Conservation (phyloP, 768 basidiomycete genomes). For the Termitomyces sp. region DNA sequence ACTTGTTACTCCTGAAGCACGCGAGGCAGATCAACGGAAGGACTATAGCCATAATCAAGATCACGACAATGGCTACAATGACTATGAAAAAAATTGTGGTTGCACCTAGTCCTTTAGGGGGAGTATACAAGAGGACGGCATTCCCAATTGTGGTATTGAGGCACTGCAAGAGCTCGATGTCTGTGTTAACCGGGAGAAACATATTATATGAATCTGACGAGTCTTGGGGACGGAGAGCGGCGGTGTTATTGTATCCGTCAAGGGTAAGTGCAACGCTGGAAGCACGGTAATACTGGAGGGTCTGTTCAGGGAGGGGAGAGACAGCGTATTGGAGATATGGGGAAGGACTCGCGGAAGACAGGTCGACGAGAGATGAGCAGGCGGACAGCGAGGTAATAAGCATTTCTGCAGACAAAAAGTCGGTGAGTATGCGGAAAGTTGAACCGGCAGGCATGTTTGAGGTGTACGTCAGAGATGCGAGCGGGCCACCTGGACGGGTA, state of each 20-base stretch:
- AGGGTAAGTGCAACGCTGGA: constrained; percentile 51
- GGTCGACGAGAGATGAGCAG: not conserved
- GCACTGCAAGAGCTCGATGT: constrained; percentile 40
- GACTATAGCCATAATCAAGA: not conserved
- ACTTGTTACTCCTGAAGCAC: not conserved
- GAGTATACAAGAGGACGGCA: not conserved
- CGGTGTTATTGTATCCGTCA: constrained; percentile 60
- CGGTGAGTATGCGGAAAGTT: constrained; percentile 12
- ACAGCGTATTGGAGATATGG: not conserved
- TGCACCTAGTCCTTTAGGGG: not conserved
- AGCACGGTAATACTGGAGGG: constrained; percentile 58
- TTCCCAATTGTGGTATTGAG: constrained; percentile 49
- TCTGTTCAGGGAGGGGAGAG: constrained; percentile 36
- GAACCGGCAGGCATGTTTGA: not conserved
- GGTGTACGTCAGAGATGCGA: constrained; percentile 1
- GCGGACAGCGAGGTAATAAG: not conserved
- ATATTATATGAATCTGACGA: constrained; percentile 22
- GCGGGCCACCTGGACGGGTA: constrained; percentile 9
- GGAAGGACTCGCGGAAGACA: not conserved
- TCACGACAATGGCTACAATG: not conserved
- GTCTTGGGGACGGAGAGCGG: constrained; percentile 32
- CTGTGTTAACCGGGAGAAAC: constrained; percentile 37
- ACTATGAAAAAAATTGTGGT: not conserved
- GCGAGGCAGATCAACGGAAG: not conserved
- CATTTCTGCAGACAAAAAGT: not conserved